Evolutionary conservation across 2,329 filamentous ascomycete genomes (phyloP).

Genomic region (Alternaria triticimaculans): DNA sequence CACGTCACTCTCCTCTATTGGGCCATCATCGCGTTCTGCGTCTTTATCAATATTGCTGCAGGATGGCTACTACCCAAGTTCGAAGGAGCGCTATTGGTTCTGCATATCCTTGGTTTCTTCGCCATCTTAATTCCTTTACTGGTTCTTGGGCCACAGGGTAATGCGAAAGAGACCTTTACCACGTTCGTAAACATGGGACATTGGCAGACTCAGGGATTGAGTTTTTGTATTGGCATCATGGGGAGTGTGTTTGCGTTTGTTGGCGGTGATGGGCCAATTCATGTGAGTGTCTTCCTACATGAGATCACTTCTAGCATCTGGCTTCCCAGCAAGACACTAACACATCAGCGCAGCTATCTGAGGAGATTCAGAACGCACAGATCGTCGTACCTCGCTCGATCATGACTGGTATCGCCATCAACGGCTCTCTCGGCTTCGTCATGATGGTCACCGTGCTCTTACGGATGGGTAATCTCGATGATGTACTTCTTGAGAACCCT

Average conservation of each 20-base stretch:
- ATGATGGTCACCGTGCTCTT: slow-evolving; percentile 40
- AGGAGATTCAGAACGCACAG: slow-evolving; percentile 42
- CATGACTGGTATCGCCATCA: slow-evolving; percentile 47
- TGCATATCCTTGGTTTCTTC: slow-evolving; percentile 60
- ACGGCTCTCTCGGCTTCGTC: slow-evolving; percentile 47
- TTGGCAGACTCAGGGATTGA: slow-evolving; percentile 53
- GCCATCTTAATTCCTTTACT: slow-evolving; percentile 57
- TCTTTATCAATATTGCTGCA: slow-evolving; percentile 54
- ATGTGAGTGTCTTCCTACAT: slow-evolving; percentile 26
- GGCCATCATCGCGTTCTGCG: slow-evolving; percentile 49
- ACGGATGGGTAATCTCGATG: slow-evolving; percentile 44
- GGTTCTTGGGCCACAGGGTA: slow-evolving; percentile 49
- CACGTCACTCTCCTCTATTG: slow-evolving; percentile 59
- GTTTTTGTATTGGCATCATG: slow-evolving; percentile 50
- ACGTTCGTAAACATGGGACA: slow-evolving; percentile 55
- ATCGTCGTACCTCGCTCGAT: slow-evolving; percentile 45
- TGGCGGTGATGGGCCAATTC: slow-evolving; percentile 48
- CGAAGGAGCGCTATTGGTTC: slow-evolving; percentile 55
- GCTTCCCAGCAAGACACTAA: background rate
- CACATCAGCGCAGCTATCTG: slow-evolving; percentile 26
- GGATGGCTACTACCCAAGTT: slow-evolving; percentile 54
- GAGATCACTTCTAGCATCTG: background rate
- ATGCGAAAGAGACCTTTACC: slow-evolving; percentile 52
- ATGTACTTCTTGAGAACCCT: slow-evolving; percentile 44
- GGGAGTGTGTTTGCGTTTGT: slow-evolving; percentile 45